Evolutionary conservation across 371 early-diverging fungal species (phyloP).

Genomic region (Rhizopus microsporus): DNA sequence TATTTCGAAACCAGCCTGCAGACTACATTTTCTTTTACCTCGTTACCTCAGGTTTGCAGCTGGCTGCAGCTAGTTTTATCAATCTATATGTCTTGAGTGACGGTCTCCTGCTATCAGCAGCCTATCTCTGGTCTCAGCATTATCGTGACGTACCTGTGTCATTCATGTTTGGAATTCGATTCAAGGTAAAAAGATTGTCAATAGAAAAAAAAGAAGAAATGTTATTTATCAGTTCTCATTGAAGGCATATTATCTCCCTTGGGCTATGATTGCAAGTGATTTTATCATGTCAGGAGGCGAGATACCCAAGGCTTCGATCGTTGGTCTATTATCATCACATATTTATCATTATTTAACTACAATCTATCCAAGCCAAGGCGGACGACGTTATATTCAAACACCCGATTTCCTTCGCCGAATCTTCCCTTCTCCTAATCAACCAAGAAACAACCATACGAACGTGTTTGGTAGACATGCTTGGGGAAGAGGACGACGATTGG

Average conservation of each 20-base stretch:
- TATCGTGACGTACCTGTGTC: constrained; percentile 64
- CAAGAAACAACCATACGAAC: constrained; percentile 4
- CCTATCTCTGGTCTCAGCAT: constrained; percentile 79
- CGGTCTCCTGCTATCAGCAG: constrained; percentile 64
- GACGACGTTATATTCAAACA: constrained; percentile 55
- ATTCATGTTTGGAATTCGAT: constrained; percentile 83
- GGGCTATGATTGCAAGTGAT: constrained; percentile 63
- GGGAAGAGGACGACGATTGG: constrained; percentile 52
- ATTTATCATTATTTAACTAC: constrained; percentile 56
- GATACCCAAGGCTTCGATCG: constrained; percentile 40
- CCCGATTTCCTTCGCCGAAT: constrained; percentile 50
- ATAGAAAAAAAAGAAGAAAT: background rate
- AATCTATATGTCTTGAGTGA: constrained; percentile 35
- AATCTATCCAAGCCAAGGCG: constrained; percentile 60
- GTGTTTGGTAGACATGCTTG: constrained; percentile 44
- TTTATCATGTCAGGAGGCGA: constrained; percentile 38
- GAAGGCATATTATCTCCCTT: constrained; percentile 74
- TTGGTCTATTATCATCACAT: constrained; percentile 58
- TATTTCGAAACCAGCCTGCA: constrained; percentile 73
- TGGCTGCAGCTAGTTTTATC: constrained; percentile 34
- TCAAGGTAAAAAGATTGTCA: constrained; percentile 61
- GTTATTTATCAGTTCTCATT: background rate
- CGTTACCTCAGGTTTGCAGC: constrained; percentile 49
- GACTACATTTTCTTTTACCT: constrained; percentile 80
- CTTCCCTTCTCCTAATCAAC: constrained; percentile 37